Evolutionary conservation across 2,329 filamentous ascomycete genomes (phyloP).

Genomic region (Herpotrichia juniperi): DNA sequence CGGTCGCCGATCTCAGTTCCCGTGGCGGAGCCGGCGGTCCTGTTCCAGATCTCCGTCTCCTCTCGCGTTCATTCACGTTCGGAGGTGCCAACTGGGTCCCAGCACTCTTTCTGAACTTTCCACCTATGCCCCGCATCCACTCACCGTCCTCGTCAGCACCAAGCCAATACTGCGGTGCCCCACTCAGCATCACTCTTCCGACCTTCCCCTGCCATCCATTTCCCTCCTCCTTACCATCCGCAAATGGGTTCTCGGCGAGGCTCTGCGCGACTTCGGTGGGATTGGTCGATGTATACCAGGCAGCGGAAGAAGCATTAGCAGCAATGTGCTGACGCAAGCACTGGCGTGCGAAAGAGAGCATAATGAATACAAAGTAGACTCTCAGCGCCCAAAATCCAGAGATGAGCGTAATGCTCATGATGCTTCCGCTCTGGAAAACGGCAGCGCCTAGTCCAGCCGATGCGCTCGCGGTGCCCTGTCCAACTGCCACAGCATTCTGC

Average conservation of each 20-base stretch:
- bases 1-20: constrained; percentile 15
- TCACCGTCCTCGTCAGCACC: constrained; percentile 68
- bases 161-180: constrained; percentile 82
- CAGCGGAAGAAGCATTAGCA: constrained; percentile 48
- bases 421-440: constrained; percentile 68
- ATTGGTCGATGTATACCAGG: constrained; percentile 46
- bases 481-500: constrained; percentile 61
- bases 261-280: constrained; percentile 51
- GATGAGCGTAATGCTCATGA: constrained; percentile 81
- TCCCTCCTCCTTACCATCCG: constrained; percentile 71
- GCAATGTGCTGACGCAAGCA: constrained; percentile 73
- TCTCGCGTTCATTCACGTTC: constrained; percentile 62
- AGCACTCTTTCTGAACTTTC: constrained; percentile 62
- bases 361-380: constrained; percentile 81
- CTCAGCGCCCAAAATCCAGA: constrained; percentile 74
- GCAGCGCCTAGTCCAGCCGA: constrained; percentile 64
- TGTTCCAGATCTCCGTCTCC: constrained; percentile 66
- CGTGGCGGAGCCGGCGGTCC: constrained; percentile 55
- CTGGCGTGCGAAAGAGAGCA: constrained; percentile 81
- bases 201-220: constrained; percentile 79
- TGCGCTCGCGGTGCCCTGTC: constrained; percentile 39
- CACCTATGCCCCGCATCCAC: constrained; percentile 70
- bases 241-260: constrained; percentile 72
- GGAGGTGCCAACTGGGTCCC: constrained; percentile 44
- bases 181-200: constrained; percentile 77